phyloP scores from a whole-genome alignment of 768 basidiomycete genomes.

The Xerocomellus chrysenteron region DNA sequence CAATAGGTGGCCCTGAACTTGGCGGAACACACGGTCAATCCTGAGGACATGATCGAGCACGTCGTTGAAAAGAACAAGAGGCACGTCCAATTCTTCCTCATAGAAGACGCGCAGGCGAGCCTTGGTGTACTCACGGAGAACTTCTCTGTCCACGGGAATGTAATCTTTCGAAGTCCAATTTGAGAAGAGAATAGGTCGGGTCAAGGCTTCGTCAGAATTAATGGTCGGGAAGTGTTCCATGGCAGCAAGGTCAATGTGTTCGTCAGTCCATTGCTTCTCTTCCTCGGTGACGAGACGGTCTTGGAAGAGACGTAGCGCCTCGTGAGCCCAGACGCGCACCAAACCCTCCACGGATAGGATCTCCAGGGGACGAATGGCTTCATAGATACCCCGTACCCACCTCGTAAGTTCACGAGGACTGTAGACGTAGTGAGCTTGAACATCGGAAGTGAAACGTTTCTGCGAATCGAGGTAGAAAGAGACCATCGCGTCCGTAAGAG shows the following conservation, averaged over 20 bases:
- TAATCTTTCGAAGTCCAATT: slow-evolving; percentile 99
- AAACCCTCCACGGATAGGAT: slow-evolving; percentile 92
- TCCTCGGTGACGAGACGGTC: slow-evolving; percentile 93
- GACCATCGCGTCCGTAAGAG: slow-evolving; percentile 98
- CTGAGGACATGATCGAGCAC: slow-evolving; percentile 97
- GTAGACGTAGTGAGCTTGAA: slow-evolving; percentile 99
- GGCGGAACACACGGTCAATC: slow-evolving; percentile 98
- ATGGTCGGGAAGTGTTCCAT: slow-evolving; percentile 93
- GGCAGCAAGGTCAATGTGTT: slow-evolving; percentile 81
- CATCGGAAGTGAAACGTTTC: slow-evolving; percentile 89
- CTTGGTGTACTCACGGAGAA: slow-evolving; percentile 93
- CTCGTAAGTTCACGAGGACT: slow-evolving; percentile 97
- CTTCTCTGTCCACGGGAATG: slow-evolving; percentile 91
- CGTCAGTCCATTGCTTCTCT: slow-evolving; percentile 94
- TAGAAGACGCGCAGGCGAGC: slow-evolving; percentile 97
- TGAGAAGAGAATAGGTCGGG: slow-evolving; percentile 91
- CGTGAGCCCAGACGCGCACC: slow-evolving; percentile 97
- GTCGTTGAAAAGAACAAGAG: slow-evolving; percentile 96
- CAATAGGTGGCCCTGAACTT: slow-evolving; percentile 93
- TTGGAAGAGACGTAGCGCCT: slow-evolving; percentile 95
- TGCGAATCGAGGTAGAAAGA: slow-evolving; percentile 93
- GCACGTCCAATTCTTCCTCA: slow-evolving; percentile 97
- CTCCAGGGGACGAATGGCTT: slow-evolving; percentile 92
- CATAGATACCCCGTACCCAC: slow-evolving; percentile 97
- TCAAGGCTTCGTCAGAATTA: slow-evolving; percentile 80